Conservation (phyloP, 495 filamentous ascomycete genomes). For the Penicillium longicatenatum region DNA sequence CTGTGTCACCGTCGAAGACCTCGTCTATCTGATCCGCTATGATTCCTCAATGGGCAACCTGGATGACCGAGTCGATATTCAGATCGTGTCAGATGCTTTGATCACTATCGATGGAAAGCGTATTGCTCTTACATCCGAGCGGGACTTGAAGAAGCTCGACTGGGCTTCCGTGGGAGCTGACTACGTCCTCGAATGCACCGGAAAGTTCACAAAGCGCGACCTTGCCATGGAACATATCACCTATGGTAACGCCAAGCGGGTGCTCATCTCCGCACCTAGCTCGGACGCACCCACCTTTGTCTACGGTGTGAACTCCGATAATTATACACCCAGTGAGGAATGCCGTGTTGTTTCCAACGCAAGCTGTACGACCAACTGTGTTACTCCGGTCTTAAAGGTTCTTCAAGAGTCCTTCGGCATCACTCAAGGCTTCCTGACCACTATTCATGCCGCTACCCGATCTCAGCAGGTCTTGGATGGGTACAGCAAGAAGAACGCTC, state of each 20-base stretch:
- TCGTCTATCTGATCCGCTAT: slow-evolving; percentile 42
- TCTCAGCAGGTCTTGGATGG: slow-evolving; percentile 42
- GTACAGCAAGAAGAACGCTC: slow-evolving; percentile 42
- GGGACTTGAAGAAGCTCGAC: slow-evolving; percentile 37
- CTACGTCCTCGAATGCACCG: slow-evolving; percentile 40
- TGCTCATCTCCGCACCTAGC: slow-evolving; percentile 39
- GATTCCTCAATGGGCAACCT: slow-evolving; percentile 39
- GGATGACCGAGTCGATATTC: slow-evolving; percentile 28
- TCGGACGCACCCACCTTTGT: slow-evolving; percentile 39
- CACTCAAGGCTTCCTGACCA: slow-evolving; percentile 36
- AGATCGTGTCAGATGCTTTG: slow-evolving; percentile 28
- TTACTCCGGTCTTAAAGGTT: slow-evolving; percentile 38
- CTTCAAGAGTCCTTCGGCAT: slow-evolving; percentile 34
- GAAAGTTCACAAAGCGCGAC: slow-evolving; percentile 40
- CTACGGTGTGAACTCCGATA: slow-evolving; percentile 37
- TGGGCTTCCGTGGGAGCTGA: slow-evolving; percentile 34
- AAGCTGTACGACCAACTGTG: slow-evolving; percentile 42
- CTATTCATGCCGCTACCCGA: slow-evolving; percentile 38
- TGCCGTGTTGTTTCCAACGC: slow-evolving; percentile 35
- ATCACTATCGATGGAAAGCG: slow-evolving; percentile 29
- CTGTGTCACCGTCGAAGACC: slow-evolving; percentile 34
- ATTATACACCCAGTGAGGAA: slow-evolving; percentile 27
- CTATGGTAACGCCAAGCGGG: slow-evolving; percentile 35
- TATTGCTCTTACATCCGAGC: slow-evolving; percentile 37
- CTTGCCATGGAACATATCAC: slow-evolving; percentile 35